Conservation (phyloP, 2,329 filamentous ascomycete species). For the Lasiodiplodia gonubiensis region DNA sequence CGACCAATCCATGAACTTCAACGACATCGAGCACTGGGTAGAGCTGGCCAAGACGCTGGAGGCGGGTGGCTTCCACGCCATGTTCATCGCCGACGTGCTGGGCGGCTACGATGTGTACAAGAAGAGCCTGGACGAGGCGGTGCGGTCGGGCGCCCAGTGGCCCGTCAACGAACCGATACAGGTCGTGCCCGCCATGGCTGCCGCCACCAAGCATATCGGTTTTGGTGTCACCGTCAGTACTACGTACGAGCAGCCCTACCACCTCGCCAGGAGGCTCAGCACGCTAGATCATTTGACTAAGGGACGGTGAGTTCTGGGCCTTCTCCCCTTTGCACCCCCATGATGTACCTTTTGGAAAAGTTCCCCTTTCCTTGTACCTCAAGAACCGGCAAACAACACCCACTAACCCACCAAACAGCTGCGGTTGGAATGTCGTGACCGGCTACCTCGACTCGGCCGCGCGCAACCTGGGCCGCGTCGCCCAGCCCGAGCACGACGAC, state of each 20-base stretch:
- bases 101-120: slow-evolving; percentile 74
- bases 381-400: not conserved
- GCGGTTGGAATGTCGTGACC: slow-evolving; percentile 63
- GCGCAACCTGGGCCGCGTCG: slow-evolving; percentile 63
- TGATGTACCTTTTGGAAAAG: no score
- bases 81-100: slow-evolving; percentile 55
- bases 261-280: slow-evolving; percentile 67
- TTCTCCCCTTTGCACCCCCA: not conserved
- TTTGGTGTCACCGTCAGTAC: slow-evolving; percentile 73
- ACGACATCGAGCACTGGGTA: slow-evolving; percentile 45
- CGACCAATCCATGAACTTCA: slow-evolving; percentile 59
- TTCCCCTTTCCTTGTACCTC: no score
- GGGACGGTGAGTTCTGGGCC: slow-evolving; percentile 50
- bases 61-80: slow-evolving; percentile 47
- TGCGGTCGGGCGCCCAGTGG: slow-evolving; percentile 69
- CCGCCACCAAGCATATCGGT: slow-evolving; percentile 68
- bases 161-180: slow-evolving; percentile 73
- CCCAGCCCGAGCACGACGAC: slow-evolving; percentile 69
- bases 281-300: slow-evolving; percentile 71
- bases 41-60: slow-evolving; percentile 47
- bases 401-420: slow-evolving; percentile 3
- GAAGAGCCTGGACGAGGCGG: slow-evolving; percentile 62
- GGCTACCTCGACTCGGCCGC: slow-evolving; percentile 72
- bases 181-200: slow-evolving; percentile 70
- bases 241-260: slow-evolving; percentile 72